Evolutionary conservation across 352 stramenopile genomes (phyloP), one percentile per base, ranked within the genome.

Genomic region (Globisporangium polare): DNA sequence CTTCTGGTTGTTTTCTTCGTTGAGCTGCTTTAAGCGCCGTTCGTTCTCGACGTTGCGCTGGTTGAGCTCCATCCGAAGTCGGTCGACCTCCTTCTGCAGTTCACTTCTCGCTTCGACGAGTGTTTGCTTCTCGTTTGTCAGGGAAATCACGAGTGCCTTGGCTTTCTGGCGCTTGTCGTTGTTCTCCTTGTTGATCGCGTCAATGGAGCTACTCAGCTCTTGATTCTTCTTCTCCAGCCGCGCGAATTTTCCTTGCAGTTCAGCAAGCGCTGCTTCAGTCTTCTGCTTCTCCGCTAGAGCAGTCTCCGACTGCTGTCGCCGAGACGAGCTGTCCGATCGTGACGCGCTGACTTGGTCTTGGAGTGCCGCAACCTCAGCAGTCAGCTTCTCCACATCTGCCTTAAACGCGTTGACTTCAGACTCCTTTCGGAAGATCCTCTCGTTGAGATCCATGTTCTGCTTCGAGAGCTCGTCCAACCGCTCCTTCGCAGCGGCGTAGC

Each of bases 11-110:
- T 65, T 82, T 35, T 90, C 76, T 10, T 90, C 77, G 2, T 78
- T 70, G 53, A 88, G 60, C 54, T 87, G 69, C 62, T 88, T 88
- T 26, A 88, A 42, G 7, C 79, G 77, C 22, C 80, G 67, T 1
- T 90, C 81, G 26, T 84, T 89, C 37, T 90, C 81, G 20, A 88
- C 77, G 67, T 90, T 89, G 43, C 78, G 79, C 47, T 89, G 78
- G 53, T 90, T 90, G 18, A 90, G 68, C 56, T 90, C 81, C 78
- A 88, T 90, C 20, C 81, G 75, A 22, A 90, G 39, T n/a, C 81
- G 73, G 43, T 90, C 79, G 2, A 90, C 78, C 45, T 90, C 81
- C 42, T 80, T 85, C 47, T 88, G 78, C 2, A 88, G 65, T 12
- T 75, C 75, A 17, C 46, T 73, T 52, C 72, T 80, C 2, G 69